Evolutionary conservation across 73 alveolate species (phyloP).

Genomic region (Tetrahymena borealis): DNA sequence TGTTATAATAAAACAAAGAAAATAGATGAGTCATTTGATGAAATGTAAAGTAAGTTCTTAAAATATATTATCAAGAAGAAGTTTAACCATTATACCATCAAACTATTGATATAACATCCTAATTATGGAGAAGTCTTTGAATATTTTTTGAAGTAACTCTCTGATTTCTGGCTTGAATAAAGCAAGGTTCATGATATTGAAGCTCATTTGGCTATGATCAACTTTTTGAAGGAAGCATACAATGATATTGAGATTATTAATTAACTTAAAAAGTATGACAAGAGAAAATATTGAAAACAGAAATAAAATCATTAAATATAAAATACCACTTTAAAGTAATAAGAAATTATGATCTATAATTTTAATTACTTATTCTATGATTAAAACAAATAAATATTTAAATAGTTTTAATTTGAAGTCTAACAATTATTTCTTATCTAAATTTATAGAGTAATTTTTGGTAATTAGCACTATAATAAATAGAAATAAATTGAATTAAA

Average conservation of each 20-base stretch:
- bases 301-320: neutral
- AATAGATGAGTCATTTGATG: neutral
- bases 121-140: neutral
- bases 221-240: neutral
- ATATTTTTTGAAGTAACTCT: neutral
- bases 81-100: neutral
- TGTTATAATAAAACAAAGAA: neutral
- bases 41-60: neutral
- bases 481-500: no score
- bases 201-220: neutral
- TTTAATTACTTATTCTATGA: no score
- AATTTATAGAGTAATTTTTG: no score
- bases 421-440: no score
- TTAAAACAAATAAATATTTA: no score
- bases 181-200: neutral
- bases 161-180: neutral
- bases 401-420: no score
- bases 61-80: neutral
- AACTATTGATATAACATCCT: neutral
- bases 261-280: neutral
- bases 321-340: neutral
- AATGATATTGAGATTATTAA: neutral
- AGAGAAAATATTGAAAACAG: neutral
- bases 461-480: no score
- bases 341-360: no score